Evolutionary conservation across 1,284 basidiomycete genomes (phyloP).

Genomic region (Fomitopsis betulina): DNA sequence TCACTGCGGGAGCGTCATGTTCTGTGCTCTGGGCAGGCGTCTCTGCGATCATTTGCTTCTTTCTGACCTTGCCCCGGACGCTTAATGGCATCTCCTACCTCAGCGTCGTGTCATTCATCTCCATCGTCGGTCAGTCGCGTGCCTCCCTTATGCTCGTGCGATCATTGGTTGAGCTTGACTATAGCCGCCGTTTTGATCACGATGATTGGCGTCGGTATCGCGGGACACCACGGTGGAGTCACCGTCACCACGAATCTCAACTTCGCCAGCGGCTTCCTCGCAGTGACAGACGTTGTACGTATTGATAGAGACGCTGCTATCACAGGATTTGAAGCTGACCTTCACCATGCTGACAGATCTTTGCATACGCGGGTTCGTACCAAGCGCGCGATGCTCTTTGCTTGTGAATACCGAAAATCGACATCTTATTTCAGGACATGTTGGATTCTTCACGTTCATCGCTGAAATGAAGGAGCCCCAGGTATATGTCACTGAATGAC

Average conservation of each 20-base stretch:
- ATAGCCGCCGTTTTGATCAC: slow-evolving; percentile 36
- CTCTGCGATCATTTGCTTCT: slow-evolving; percentile 25
- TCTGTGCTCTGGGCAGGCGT: slow-evolving; percentile 28
- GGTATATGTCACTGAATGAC: slow-evolving; percentile 15
- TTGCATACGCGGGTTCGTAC: slow-evolving; percentile 43
- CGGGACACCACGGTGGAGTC: slow-evolving; percentile 37
- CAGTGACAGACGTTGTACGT: slow-evolving; percentile 49
- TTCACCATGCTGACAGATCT: slow-evolving; percentile 32
- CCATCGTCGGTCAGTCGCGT: slow-evolving; percentile 37
- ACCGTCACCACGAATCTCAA: slow-evolving; percentile 33
- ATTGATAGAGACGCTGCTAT: background rate
- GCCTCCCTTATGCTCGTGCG: slow-evolving; percentile 19
- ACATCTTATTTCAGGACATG: slow-evolving; percentile 17
- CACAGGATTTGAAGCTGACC: background rate
- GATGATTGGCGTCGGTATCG: slow-evolving; percentile 49
- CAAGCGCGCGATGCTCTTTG: slow-evolving; percentile 22
- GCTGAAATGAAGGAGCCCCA: slow-evolving; percentile 49
- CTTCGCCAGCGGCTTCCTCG: slow-evolving; percentile 47
- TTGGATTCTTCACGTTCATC: slow-evolving; percentile 50
- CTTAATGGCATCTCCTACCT: slow-evolving; percentile 27
- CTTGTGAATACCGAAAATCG: background rate
- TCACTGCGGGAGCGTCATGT: slow-evolving; percentile 28
- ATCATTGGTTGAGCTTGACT: background rate
- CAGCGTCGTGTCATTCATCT: slow-evolving; percentile 28
- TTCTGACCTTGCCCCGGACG: slow-evolving; percentile 27